Percentiles rank a stretch among this genome's conserved stretches.
Conservation (phyloP, 345 rosid species). For the Dovyalis caffra region DNA sequence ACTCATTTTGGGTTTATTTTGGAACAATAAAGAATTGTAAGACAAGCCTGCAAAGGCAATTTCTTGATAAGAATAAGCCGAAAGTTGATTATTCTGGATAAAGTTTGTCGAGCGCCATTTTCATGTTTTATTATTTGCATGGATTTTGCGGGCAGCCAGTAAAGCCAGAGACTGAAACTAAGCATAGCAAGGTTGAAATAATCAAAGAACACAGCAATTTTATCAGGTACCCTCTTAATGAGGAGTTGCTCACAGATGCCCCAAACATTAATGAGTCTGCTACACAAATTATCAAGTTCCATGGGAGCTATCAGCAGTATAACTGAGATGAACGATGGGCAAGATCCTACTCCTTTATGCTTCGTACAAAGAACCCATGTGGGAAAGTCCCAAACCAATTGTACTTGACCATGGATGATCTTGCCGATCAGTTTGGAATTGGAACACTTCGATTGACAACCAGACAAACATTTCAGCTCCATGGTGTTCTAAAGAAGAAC, state of each 20-base stretch:
- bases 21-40: not conserved
- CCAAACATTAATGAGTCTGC: slow-evolving; percentile 86
- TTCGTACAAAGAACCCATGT: slow-evolving; percentile 87
- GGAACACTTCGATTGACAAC: slow-evolving; percentile 94
- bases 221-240: slow-evolving; percentile 91
- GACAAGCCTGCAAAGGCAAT: not conserved
- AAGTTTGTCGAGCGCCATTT: not conserved
- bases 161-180: slow-evolving; percentile 41
- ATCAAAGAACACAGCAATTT: slow-evolving; percentile 92
- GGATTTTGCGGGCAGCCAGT: slow-evolving; percentile 25
- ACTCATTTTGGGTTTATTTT: too few relatives aligned
- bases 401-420: slow-evolving; percentile 89
- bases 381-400: slow-evolving; percentile 81
- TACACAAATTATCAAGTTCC: slow-evolving; percentile 86
- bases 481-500: slow-evolving; percentile 87
- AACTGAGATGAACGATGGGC: slow-evolving; percentile 83
- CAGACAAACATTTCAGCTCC: slow-evolving; percentile 95
- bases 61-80: not conserved
- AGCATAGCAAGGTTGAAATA: slow-evolving; percentile 95
- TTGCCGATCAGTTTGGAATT: slow-evolving; percentile 90
- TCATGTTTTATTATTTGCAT: not conserved
- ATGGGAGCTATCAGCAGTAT: slow-evolving; percentile 98
- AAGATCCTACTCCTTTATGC: slow-evolving; percentile 89
- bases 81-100: not conserved
- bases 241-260: slow-evolving; percentile 87